Evolutionary conservation across 2,329 filamentous ascomycete species (phyloP), one percentile per base, ranked within the genome.

Genomic region (Apiospora phragmitis): DNA sequence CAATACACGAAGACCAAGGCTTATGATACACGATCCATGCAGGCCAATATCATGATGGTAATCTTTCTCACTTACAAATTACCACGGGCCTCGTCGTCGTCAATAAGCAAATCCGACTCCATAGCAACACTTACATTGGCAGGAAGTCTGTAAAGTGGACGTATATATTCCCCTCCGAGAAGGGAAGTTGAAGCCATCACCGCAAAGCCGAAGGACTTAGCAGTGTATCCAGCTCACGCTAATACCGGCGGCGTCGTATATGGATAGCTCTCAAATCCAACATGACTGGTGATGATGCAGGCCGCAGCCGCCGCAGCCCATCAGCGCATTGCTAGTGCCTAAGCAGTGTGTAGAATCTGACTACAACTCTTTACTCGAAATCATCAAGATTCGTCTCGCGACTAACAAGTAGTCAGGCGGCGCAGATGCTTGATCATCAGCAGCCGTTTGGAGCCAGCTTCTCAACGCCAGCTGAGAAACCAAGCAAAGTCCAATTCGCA

Each of bases 351-450:
- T 62, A 38, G 11, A n/a, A 35, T 32, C 16, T 59, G 51, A 59
- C 51, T 32, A 24, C 51, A 21, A 2, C 16, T 14, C 49, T 29
- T 29, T 35, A 21, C 51, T 7, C 51, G 35, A 59, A 1, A 35
- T 55, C 26, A 29, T 21, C 26, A 21, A 4, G 9, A n/a, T 6
- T 21, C 18, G 11, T 21, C 12, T 16, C 55, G 21, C 55, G 55
- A 62, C 55, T 32, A 8, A 18, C 24, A 59, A 59, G 51, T 59
- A 21, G 26, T 59, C 16, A 18, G 5, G 51, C 51, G 55, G 55
- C 55, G 55, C 55, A 62, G 55, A 35, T 62, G 55, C 55, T 62
- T 62, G 55, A 38, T n/a, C 32, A n/a, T 62, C 55, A 38, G 55
- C 32, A 62, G 55, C 32, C 29, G 38, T 35, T 18, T 38, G 29